Evolutionary conservation across 345 rosid genomes (phyloP).

Genomic region (Kernera saxatilis): DNA sequence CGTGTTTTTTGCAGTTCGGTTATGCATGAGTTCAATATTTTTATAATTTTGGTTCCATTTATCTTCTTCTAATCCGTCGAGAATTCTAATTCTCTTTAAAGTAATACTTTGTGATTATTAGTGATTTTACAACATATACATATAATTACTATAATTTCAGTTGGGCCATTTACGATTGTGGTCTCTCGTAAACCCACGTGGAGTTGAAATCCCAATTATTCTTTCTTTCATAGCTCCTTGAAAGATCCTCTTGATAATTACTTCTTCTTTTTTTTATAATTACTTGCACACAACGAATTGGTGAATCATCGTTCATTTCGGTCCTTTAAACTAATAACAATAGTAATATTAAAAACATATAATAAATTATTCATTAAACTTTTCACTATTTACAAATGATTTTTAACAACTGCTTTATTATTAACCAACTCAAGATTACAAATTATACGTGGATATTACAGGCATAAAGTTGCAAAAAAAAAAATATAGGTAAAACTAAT

Average conservation of each 20-base stretch:
- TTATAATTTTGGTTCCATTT: neutral
- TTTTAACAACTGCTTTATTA: neutral
- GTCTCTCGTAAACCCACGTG: conserved; percentile 15
- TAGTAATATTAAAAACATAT: too few relatives aligned
- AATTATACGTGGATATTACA: neutral
- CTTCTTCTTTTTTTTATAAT: too few relatives aligned
- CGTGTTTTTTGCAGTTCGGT: neutral
- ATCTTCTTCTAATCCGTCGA: neutral
- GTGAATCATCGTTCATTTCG: neutral
- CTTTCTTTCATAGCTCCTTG: neutral
- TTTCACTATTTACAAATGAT: neutral
- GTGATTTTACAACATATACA: too few relatives aligned
- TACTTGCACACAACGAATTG: conserved; percentile 21
- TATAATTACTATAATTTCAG: too few relatives aligned
- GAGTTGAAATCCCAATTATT: neutral
- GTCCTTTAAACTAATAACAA: neutral
- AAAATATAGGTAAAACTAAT: too few relatives aligned
- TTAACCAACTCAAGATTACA: neutral
- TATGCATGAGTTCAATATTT: too few relatives aligned
- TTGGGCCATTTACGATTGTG: too few relatives aligned
- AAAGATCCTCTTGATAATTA: neutral
- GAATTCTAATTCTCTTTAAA: neutral
- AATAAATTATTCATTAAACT: too few relatives aligned
- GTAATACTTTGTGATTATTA: neutral
- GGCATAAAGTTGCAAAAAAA: too few relatives aligned